Evolutionary conservation across 139 green algal genomes (phyloP).

Genomic region (Chlamydomonas urium): DNA sequence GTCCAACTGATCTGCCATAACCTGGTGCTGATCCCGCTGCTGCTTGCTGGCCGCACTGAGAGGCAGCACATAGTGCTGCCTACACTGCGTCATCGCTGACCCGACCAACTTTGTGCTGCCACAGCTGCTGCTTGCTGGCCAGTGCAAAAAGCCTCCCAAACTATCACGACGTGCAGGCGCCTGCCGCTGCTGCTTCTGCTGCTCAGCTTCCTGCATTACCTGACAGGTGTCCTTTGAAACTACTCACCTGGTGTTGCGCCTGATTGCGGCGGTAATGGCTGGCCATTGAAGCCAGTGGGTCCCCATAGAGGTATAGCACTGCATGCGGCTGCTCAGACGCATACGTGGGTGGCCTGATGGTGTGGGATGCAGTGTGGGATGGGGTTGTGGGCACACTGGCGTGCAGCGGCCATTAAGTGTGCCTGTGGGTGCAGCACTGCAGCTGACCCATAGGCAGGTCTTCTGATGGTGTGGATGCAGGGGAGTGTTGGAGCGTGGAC

Average conservation of each 20-base stretch:
- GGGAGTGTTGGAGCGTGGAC: background rate
- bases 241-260: conserved; percentile 39
- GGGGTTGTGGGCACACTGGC: background rate
- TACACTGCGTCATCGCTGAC: no score
- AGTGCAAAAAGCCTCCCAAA: background rate
- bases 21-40: background rate
- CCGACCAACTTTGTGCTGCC: no score
- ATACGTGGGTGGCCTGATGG: background rate
- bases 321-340: background rate
- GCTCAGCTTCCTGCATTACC: no score
- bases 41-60: background rate
- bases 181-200: no score
- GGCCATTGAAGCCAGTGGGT: conserved; percentile 38
- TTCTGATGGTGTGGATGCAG: background rate
- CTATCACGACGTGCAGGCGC: no score
- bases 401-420: background rate
- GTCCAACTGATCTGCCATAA: background rate
- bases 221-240: background rate
- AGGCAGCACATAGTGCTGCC: no score
- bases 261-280: conserved; percentile 44
- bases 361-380: background rate
- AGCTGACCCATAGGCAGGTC: background rate
- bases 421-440: background rate
- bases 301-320: conserved; percentile 48
- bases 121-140: no score